Percentiles rank a stretch among this genome's conserved stretches.
These are phyloP conservation scores for Microcera coccophila DNA, from an alignment of 2,329 filamentous ascomycete species.

Conservation along the genomic window DNA sequence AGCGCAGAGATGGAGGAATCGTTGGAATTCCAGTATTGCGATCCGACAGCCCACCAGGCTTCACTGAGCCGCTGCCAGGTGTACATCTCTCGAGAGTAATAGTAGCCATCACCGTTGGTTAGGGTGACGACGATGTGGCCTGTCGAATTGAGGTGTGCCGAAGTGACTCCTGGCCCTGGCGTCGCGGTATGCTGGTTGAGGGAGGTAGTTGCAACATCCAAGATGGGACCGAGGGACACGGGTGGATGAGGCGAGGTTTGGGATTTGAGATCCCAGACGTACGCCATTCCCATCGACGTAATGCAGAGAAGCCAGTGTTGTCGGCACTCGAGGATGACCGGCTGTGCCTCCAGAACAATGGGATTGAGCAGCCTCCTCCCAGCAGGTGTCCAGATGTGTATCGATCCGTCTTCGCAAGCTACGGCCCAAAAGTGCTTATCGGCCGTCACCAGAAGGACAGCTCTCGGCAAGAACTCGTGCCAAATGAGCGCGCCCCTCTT, in stretches of 20 bases:
- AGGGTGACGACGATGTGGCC: conserved; percentile 86
- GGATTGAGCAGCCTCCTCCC: conserved; percentile 82
- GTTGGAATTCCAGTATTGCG: conserved; percentile 98
- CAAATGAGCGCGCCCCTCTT: conserved; percentile 79
- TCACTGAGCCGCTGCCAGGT: conserved; percentile 95
- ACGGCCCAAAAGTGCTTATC: conserved; percentile 90
- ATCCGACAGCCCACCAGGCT: conserved; percentile 95
- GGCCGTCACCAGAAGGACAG: conserved; percentile 85
- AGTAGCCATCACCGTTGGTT: conserved; percentile 91
- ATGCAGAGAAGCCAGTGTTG: conserved; percentile 88
- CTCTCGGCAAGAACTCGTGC: conserved; percentile 87
- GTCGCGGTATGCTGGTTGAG: conserved; percentile 73
- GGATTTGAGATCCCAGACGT: conserved; percentile 89
- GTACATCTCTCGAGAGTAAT: conserved; percentile 80
- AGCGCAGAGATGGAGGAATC: conserved; percentile 83
- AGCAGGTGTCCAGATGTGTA: conserved; percentile 90
- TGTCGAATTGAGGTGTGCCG: conserved; percentile 83
- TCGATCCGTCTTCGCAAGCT: conserved; percentile 84
- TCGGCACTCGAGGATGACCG: conserved; percentile 87
- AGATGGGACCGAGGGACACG: conserved; percentile 79
- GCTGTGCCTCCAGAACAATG: conserved; percentile 83
- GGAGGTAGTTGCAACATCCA: conserved; percentile 79
- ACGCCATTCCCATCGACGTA: conserved; percentile 79
- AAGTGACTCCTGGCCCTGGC: conserved; percentile 78
- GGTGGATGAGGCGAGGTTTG: conserved; percentile 84